Evolutionary conservation across 192 early-diverging fungal species (phyloP).

Genomic region (Diversispora epigaea): DNA sequence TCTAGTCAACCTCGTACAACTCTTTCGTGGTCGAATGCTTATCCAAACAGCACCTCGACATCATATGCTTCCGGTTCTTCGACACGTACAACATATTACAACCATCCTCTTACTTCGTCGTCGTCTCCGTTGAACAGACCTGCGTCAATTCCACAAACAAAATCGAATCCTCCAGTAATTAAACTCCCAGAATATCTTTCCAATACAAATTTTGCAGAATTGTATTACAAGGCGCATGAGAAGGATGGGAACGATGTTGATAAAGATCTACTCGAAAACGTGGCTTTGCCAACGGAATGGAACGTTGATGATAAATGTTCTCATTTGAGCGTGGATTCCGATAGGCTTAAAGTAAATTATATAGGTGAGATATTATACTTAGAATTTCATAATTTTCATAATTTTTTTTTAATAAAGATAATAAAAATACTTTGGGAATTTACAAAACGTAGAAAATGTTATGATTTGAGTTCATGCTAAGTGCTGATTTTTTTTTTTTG

Average conservation of each 20-base stretch:
- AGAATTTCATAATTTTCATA: too few relatives aligned
- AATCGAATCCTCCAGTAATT: background rate
- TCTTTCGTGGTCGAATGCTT: background rate
- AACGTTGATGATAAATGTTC: slow-evolving; percentile 59
- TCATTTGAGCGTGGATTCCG: slow-evolving; percentile 46
- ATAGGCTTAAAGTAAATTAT: slow-evolving; percentile 51
- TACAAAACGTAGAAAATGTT: too few relatives aligned
- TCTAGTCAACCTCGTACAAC: background rate
- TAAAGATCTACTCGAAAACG: background rate
- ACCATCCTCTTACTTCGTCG: background rate
- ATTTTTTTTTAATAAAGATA: too few relatives aligned
- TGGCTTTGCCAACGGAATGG: slow-evolving; percentile 57
- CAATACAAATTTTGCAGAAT: slow-evolving; percentile 28
- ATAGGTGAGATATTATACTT: slow-evolving; percentile 40
- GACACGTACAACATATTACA: background rate
- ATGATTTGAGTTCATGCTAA: too few relatives aligned
- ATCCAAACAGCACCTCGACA: background rate
- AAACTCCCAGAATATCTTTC: slow-evolving; percentile 28
- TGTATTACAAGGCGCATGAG: background rate
- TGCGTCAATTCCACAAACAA: slow-evolving; percentile 11
- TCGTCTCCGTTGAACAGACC: background rate
- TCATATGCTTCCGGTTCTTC: slow-evolving; percentile 3
- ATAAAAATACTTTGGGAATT: too few relatives aligned
- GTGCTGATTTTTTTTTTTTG: too few relatives aligned
- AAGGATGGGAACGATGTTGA: background rate